Evolutionary conservation across 208 protist genomes (phyloP).

Genomic region (Naegleria fowleri): DNA sequence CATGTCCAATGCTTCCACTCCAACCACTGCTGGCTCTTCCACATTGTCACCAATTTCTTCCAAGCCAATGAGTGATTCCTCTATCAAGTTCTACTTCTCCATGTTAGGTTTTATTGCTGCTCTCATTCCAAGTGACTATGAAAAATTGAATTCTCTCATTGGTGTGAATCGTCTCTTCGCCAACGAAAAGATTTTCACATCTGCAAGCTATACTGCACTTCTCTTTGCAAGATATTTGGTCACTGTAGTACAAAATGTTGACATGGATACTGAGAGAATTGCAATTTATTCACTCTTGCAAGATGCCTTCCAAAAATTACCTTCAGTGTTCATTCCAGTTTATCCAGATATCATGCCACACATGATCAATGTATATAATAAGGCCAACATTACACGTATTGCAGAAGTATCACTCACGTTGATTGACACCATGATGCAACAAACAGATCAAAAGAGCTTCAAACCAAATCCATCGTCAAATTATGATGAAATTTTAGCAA

Average conservation of each 20-base stretch:
- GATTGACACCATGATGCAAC: conserved; percentile 21
- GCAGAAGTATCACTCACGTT: background rate
- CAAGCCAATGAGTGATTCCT: background rate
- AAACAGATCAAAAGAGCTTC: background rate
- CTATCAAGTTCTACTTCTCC: background rate
- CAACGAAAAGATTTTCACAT: background rate
- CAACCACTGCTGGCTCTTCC: background rate
- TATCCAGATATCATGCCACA: background rate
- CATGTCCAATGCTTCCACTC: background rate
- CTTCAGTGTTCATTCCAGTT: background rate
- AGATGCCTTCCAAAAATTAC: conserved; percentile 21
- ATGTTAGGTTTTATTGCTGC: background rate
- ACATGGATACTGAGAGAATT: background rate
- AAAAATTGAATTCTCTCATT: background rate
- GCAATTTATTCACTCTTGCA: background rate
- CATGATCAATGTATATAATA: background rate
- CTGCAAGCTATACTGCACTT: background rate
- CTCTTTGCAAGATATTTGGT: background rate
- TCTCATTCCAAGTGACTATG: background rate
- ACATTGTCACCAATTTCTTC: background rate
- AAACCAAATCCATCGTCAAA: background rate
- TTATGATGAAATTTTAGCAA: background rate
- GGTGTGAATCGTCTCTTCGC: background rate
- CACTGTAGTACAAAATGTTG: background rate
- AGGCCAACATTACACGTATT: background rate